phyloP scores from a whole-genome alignment of 768 basidiomycete species.

The Collybiopsis luxurians region DNA sequence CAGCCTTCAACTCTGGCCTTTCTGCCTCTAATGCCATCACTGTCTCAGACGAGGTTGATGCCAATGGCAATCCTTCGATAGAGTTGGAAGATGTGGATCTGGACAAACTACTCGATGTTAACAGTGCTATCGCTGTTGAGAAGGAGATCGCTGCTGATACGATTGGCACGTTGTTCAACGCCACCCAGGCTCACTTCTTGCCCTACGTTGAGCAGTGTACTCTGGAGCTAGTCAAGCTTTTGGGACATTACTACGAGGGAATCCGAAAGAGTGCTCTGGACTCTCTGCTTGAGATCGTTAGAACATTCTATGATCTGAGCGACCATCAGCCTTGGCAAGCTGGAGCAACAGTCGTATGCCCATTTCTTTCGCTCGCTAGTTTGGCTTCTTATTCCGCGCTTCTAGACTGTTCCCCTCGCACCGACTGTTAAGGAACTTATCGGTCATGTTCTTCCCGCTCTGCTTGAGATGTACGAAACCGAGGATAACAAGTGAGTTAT shows the following conservation, averaged over 20 bases:
- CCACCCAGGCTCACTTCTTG: slow-evolving; percentile 82
- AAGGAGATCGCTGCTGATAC: slow-evolving; percentile 99
- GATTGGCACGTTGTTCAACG: slow-evolving; percentile 84
- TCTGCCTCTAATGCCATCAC: slow-evolving; percentile 70
- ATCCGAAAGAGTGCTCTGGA: slow-evolving; percentile 92
- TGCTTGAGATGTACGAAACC: slow-evolving; percentile 86
- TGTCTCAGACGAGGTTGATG: slow-evolving; percentile 49
- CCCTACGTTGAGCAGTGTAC: slow-evolving; percentile 86
- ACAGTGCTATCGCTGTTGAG: slow-evolving; percentile 95
- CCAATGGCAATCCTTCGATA: slow-evolving; percentile 52
- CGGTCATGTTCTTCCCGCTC: slow-evolving; percentile 64
- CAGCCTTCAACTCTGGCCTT: slow-evolving; percentile 70
- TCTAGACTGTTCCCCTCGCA: slow-evolving; percentile 49
- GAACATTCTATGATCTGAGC: slow-evolving; percentile 89
- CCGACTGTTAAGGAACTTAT: slow-evolving; percentile 77
- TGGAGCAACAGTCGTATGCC: slow-evolving; percentile 58
- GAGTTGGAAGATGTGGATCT: slow-evolving; percentile 80
- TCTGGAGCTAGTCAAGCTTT: slow-evolving; percentile 71
- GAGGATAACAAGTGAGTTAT: slow-evolving; percentile 94
- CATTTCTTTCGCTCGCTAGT: neutral
- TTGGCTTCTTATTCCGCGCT: slow-evolving; percentile 8
- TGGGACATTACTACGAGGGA: slow-evolving; percentile 95
- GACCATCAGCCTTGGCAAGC: slow-evolving; percentile 82
- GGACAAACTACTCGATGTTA: slow-evolving; percentile 88
- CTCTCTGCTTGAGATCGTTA: slow-evolving; percentile 83